Conservation (phyloP, 352 stramenopile species). For the Thalassiosira mediterranea region DNA sequence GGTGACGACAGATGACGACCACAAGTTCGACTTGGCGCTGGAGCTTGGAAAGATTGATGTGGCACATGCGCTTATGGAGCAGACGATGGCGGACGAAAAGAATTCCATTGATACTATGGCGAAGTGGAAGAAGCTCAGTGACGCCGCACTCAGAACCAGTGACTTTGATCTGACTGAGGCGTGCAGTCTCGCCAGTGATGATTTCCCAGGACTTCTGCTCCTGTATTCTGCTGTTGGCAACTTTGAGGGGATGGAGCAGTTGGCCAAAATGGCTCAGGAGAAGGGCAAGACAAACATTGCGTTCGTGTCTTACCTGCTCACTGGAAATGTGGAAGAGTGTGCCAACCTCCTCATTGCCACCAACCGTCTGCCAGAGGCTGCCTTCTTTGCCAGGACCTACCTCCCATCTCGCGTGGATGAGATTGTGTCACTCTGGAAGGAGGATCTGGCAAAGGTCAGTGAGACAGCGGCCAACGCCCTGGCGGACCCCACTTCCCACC, state of each 20-base stretch:
- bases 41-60: conserved; percentile 96
- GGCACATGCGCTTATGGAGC: conserved; percentile 92
- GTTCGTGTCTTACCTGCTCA: conserved; percentile 95
- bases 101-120: conserved; percentile 94
- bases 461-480: conserved; percentile 93
- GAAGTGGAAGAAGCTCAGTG: conserved; percentile 97
- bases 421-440: conserved; percentile 96
- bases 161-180: conserved; percentile 94
- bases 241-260: conserved; percentile 88
- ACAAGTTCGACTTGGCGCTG: conserved; percentile 98
- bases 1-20: conserved; percentile 93
- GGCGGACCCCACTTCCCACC: conserved; percentile 90
- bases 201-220: conserved; percentile 96
- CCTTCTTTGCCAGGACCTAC: conserved; percentile 98
- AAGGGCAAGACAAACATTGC: conserved; percentile 94
- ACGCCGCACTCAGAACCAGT: conserved; percentile 89
- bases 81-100: conserved; percentile 87
- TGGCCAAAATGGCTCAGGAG: conserved; percentile 89
- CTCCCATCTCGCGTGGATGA: conserved; percentile 92
- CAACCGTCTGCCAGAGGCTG: conserved; percentile 95
- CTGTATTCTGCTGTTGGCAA: conserved; percentile 96
- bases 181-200: conserved; percentile 92
- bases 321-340: conserved; percentile 94
- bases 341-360: conserved; percentile 94
- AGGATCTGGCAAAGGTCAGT: conserved; percentile 87